Base-by-base conservation (phyloP, 2,329 filamentous ascomycete genomes). In the Pseudogymnoascus sp. region DNA sequence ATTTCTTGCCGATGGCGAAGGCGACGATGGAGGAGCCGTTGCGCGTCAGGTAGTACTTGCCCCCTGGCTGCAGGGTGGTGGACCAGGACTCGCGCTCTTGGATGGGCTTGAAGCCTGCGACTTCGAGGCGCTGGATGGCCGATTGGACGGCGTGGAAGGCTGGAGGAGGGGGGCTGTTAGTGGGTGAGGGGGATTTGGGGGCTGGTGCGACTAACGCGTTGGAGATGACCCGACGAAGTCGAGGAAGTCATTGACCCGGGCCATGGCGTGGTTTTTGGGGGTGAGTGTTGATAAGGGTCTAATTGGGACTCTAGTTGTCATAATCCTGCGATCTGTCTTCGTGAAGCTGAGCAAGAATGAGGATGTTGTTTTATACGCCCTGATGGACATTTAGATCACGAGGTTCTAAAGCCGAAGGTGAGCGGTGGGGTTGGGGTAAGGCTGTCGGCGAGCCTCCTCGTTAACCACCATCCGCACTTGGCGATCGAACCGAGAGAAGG, bases 1-100 rank as follows among this genome's bases (percentile, higher is more conserved):
- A 99, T 79, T 90, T 88, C 72, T 86, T 85, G 72, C 93, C 93
- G 71, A 97, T 88, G 66, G 91, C 90, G 77, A 97, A 97, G 67
- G 93, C 93, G 64, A 96, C 86, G 68, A 97, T 90, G 60, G 93
- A 96, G 26, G 92, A 96, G 65, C 85, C 88, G 78, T 97, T 97
- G 68, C 93, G 89, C 59, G 93, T 97, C 72, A 97, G 85, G 78
- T 93, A 97, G 82, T 97, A 97, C 78, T 96, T 97, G 67, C 93
- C 93, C 67, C 93, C 93, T 21, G 92, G 91, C 64, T 86, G 84
- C 66, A 96, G 83, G 53, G 83, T 85, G 1, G 88, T 86, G 13
- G 88, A 84, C 93, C 95, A 97, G 57, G 89, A 87, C 73, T 97
- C 91, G 71, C 90, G 89, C 78, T 97, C 93, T 81, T 87, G 90